Evolutionary conservation across 768 basidiomycete genomes (phyloP), one percentile per base, ranked within the genome.

Genomic region (Suillus discolor): DNA sequence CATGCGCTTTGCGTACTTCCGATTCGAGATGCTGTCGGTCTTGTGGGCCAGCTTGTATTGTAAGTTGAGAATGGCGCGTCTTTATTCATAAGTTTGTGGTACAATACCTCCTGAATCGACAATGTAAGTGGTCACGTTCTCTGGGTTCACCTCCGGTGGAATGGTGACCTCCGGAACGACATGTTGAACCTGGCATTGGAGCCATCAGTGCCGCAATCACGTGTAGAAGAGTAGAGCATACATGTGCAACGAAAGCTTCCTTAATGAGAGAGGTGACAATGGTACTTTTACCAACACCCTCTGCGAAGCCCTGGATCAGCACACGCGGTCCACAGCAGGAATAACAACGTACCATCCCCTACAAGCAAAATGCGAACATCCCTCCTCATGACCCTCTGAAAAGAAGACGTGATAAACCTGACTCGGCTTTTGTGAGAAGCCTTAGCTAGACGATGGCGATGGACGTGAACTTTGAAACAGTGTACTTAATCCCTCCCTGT

Each of bases 231-330:
- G 23, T 25, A 57, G 25, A 49, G 53, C 84, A 68, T 78, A 96
- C 96, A 80, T 96, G 92, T 47, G 92, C 82, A 61, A 98, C 92
- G 75, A 91, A 97, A 39, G 92, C 90, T 77, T 97, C 94, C 77
- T 98, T 98, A 79, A 99, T 98, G 75, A 98, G 85, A 42, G 95
- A 95, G 23, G 95, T 97, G 75, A 99, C 89, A 74, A 99, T 96
- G 55, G 95, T 96, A 77, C 94, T 96, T 83, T 99, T 99, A 69
- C 97, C 97, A 71, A 98, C 97, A 69, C 93, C 94, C 83, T 97
- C 96, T 98, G 76, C 45, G 62, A 62, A 63, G 31, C 65, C 36
- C 54, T 34, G 20, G 13, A 20, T 60, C 25, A 60, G 28, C 28
- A 60, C 59, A 60, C 39, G 57, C 39, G 47, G 59, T 65, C 44